Base-by-base conservation (phyloP, 768 basidiomycete genomes). In the Termitomyces sp. region DNA sequence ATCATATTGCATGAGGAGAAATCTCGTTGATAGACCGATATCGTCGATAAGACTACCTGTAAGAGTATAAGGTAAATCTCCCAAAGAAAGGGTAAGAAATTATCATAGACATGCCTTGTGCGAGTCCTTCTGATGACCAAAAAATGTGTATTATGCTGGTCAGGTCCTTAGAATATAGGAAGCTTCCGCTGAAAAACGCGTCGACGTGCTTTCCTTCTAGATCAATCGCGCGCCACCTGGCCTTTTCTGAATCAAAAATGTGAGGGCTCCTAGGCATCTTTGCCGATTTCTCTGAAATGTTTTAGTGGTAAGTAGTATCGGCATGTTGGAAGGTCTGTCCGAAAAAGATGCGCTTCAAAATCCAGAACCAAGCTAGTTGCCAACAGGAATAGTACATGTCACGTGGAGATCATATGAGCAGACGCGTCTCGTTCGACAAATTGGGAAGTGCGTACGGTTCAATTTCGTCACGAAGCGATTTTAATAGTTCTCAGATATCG, bases 21-120 rank as follows among this genome's bases (percentile, higher is more conserved):
- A 94, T 92, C 69, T 94, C 91, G 52, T 88, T 87, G 20, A 86
- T 77, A 11, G 91, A 92, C 48, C 93, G 87, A 71, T 92, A 94
- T 40, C 77, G 74, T 43, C 69, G 70, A 59, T 77, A 38, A 74
- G 76, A 47, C 78, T 73, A 3, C 85, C 86, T 73, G 75, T 73
- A 78, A 57, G n/a, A 63, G 10, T 1, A 50, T 61, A 12, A 64
- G 52, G 5, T 1, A 17, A 20, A 10, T 32, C 43, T 59, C n/a
- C 15, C 32, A 8, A 32, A 14, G 25, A 45, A 40, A 36, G 37
- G 37, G 12, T 29, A 10, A 20, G 14, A 34, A 32, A 47, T 20
- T 62, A 92, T 92, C 92, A 59, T 82, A 94, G 81, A 75, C 91
- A 62, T 87, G 86, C 60, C 92, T 78, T 25, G 25, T 25, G 6